Evolutionary conservation across 2,329 filamentous ascomycete genomes (phyloP).

Genomic region (Fusarium sp.): DNA sequence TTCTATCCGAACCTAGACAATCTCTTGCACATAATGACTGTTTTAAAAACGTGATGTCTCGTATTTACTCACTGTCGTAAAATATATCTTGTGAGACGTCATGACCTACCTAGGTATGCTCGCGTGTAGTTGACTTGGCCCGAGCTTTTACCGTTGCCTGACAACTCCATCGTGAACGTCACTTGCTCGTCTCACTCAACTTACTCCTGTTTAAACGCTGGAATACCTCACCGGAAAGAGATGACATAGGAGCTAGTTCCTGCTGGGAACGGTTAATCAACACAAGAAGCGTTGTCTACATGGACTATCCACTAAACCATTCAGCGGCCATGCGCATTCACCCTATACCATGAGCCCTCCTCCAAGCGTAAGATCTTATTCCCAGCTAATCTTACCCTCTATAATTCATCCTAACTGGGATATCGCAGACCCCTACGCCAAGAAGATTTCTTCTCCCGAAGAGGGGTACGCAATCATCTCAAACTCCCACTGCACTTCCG

Average conservation of each 20-base stretch:
- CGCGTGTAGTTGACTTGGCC: neutral
- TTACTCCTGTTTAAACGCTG: neutral
- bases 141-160: slow-evolving; percentile 36
- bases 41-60: neutral
- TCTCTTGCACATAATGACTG: no score
- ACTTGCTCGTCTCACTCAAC: neutral
- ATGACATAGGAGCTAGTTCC: neutral
- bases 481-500: slow-evolving; percentile 49
- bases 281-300: neutral
- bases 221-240: neutral
- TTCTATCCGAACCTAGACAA: neutral
- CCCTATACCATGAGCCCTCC: slow-evolving; percentile 46
- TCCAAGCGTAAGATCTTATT: slow-evolving; percentile 41
- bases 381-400: neutral
- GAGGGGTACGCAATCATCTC: slow-evolving; percentile 50
- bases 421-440: slow-evolving; percentile 55
- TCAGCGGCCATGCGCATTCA: slow-evolving; percentile 33
- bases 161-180: slow-evolving; percentile 21
- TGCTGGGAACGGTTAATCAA: neutral
- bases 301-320: slow-evolving; percentile 8
- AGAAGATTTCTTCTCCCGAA: slow-evolving; percentile 56
- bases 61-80: neutral
- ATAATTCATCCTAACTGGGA: neutral
- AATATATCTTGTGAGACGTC: neutral
- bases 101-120: neutral